phyloP scores from a whole-genome alignment of 2,329 filamentous ascomycete species.

The Penicillium decumbens region DNA sequence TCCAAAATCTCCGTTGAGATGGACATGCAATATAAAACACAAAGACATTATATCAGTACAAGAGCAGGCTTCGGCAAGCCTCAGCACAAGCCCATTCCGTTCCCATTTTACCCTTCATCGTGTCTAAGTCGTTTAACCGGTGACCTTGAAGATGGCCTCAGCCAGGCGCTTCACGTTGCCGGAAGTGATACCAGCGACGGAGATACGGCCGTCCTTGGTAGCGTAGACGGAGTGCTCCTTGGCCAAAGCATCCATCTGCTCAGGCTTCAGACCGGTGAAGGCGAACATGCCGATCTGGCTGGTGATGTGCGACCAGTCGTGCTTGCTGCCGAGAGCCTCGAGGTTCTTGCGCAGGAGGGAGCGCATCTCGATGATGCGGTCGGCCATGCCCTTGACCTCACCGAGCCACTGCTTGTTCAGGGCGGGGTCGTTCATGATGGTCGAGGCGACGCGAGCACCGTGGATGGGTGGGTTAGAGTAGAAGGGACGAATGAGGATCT shows the following conservation, averaged over 20 bases:
- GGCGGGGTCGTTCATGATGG: constrained; percentile 79
- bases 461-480: constrained; percentile 99
- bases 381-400: constrained; percentile 98
- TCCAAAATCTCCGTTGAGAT: constrained; percentile 23
- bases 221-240: constrained; percentile 98
- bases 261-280: constrained; percentile 85
- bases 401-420: constrained; percentile 92
- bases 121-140: constrained; percentile 35
- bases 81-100: not conserved
- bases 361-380: constrained; percentile 98
- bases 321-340: constrained; percentile 88
- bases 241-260: constrained; percentile 86
- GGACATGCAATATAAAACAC: constrained; percentile 25
- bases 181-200: constrained; percentile 48
- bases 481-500: constrained; percentile 92
- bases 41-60: constrained; percentile 29
- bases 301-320: constrained; percentile 98
- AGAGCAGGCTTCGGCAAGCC: constrained; percentile 8
- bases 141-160: constrained; percentile 50
- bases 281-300: constrained; percentile 99
- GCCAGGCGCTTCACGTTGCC: constrained; percentile 49
- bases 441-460: constrained; percentile 86
- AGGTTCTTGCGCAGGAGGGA: constrained; percentile 90
- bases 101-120: not conserved
- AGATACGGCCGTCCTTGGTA: constrained; percentile 65